Percentiles rank a stretch among this genome's conserved stretches.
Conservation (phyloP, 441 rosid genomes). For the Erysimum cheiri region DNA sequence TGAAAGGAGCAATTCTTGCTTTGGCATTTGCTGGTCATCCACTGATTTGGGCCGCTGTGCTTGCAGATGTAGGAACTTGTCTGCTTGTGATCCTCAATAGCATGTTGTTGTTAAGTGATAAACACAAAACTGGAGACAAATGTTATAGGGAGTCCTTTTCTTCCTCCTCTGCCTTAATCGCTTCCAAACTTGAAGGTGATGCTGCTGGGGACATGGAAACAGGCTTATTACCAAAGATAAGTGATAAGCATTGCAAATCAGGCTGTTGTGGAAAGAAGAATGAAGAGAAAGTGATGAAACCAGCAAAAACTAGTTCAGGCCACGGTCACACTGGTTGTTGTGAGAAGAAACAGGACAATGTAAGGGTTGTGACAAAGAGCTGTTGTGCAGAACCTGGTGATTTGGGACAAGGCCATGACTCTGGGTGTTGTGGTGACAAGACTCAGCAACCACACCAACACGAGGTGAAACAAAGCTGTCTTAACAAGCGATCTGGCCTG, state of each 20-base stretch:
- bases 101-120: conserved; percentile 66
- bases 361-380: conserved; percentile 12
- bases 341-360: conserved; percentile 37
- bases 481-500: conserved; percentile 13
- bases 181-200: conserved; percentile 25
- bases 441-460: conserved; percentile 26
- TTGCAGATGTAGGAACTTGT: conserved; percentile 87
- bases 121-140: conserved; percentile 46
- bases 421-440: conserved; percentile 37
- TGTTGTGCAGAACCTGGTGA: conserved; percentile 15
- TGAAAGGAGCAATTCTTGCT: conserved; percentile 65
- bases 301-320: neutral
- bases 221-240: conserved; percentile 25
- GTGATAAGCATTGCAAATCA: conserved; percentile 41
- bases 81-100: conserved; percentile 82
- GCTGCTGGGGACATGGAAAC: conserved; percentile 37
- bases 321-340: conserved; percentile 43
- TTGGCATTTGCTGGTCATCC: conserved; percentile 87
- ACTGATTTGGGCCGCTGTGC: conserved; percentile 90
- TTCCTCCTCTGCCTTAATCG: neutral
- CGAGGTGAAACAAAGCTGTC: conserved; percentile 34
- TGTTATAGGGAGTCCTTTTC: conserved; percentile 40
- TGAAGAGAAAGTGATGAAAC: conserved; percentile 21
- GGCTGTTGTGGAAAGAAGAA: conserved; percentile 43
- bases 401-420: conserved; percentile 17